Base-by-base conservation (phyloP, 768 basidiomycete species). In the Hygrocybe punicea region DNA sequence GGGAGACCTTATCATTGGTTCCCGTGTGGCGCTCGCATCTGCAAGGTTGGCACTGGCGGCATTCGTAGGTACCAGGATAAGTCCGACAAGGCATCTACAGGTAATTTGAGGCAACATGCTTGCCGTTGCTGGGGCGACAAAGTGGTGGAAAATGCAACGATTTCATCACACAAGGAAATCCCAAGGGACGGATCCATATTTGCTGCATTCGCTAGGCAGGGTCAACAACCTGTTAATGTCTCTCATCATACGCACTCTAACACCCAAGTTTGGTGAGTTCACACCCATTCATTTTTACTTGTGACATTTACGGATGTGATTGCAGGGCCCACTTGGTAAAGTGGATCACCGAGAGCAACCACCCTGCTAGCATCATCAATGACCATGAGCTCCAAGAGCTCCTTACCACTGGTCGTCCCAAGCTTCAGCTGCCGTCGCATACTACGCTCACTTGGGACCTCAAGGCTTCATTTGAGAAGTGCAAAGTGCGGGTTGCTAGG, bases 291-390 rank as follows among this genome's bases (percentile, higher is more conserved):
- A 16, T 16, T 21, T 16, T 16, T 42, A 21, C 14, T 42, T 42
- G 40, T 29, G 29, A 29, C 11, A 6, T 21, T 16, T 42, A 21
- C 11, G 16, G 24, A 57, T 23, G 23, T 16, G 14, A 53, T 52
- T 58, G 37, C 36, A 72, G 69, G 35, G 69, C 64, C 0, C 60
- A 71, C 42, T 63, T 70, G 16, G 73, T 76, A 0, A 56, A 56
- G 0, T 77, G 74, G 76, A 67, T 76, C 0, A n/a, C n/a, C n/a
- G n/a, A n/a, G n/a, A n/a, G n/a, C n/a, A 55, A 67, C 21, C 60
- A 65, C 0, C 75, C 74, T 0, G 71, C 72, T 51, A 60, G 40
- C 0, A 73, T 75, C 24, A 64, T 76, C 0, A 50, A 64, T 3
- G 73, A 78, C 48, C 48, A 56, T 0, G 69, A 66, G 0, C 73